phyloP scores from a whole-genome alignment of 306 rosid genomes.

The Cercis canadensis region DNA sequence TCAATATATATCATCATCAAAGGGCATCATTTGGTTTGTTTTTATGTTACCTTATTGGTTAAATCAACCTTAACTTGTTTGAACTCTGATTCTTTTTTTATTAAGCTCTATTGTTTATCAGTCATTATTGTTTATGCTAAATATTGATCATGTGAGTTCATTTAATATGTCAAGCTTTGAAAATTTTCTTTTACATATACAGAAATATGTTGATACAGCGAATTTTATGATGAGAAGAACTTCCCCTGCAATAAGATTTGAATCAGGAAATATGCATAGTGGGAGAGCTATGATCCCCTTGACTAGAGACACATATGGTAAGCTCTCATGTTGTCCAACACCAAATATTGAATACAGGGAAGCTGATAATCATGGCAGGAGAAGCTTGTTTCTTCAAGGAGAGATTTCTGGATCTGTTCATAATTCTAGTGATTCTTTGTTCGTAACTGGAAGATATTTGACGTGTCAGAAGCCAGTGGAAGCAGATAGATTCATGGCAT shows the following conservation, averaged over 20 bases:
- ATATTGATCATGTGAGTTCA: background rate
- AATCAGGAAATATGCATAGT: conserved; percentile 21
- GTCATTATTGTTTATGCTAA: conserved; percentile 20
- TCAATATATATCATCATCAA: no score
- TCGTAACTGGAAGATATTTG: no score
- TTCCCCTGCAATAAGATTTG: conserved; percentile 29
- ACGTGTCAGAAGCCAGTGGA: no score
- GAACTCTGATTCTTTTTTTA: background rate
- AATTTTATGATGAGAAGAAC: conserved; percentile 20
- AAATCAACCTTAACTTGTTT: background rate
- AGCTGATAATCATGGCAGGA: no score
- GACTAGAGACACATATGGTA: conserved; percentile 30
- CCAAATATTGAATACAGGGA: conserved; percentile 33
- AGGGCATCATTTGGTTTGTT: conserved; percentile 4
- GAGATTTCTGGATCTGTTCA: no score
- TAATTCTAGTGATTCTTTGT: no score
- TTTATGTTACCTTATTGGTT: background rate
- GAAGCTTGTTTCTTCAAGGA: no score
- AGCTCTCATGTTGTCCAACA: conserved; percentile 27
- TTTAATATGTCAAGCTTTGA: conserved; percentile 6
- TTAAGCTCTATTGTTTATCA: background rate
- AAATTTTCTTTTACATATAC: conserved; percentile 10
- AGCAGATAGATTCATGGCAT: no score
- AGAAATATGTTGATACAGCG: conserved; percentile 21
- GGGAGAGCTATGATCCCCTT: conserved; percentile 41